Conservation (phyloP, 2,329 filamentous ascomycete species). For the Claviceps quebecensis region DNA sequence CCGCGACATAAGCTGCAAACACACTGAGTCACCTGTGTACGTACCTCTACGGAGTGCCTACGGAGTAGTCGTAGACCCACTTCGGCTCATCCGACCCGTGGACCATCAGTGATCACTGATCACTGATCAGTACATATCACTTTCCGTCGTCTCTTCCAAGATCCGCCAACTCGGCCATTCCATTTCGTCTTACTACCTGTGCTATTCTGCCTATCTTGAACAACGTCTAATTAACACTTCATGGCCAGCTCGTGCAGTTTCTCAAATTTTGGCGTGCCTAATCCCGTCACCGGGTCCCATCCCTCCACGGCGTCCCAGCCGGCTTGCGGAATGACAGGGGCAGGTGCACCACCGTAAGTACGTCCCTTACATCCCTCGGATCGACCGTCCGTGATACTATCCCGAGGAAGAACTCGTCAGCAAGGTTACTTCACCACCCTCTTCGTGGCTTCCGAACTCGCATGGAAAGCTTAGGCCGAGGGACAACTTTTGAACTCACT, state of each 20-base stretch:
- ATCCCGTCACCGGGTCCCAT: slow-evolving; percentile 27
- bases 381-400: slow-evolving; percentile 22
- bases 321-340: slow-evolving; percentile 10
- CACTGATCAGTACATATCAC: no score
- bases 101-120: no score
- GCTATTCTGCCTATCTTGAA: no score
- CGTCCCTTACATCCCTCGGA: slow-evolving; percentile 18
- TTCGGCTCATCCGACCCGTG: no score
- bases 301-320: slow-evolving; percentile 11
- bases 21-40: no score
- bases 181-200: no score
- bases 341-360: slow-evolving; percentile 12
- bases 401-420: background rate
- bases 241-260: slow-evolving; percentile 14
- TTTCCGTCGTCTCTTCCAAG: no score
- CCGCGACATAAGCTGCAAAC: no score
- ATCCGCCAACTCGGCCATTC: no score
- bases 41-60: no score
- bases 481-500: slow-evolving; percentile 13
- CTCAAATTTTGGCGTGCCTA: slow-evolving; percentile 31
- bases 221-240: background rate
- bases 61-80: no score
- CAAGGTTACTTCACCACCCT: background rate
- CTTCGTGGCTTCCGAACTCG: background rate
- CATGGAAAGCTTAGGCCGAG: background rate